Evolutionary conservation across 2,329 filamentous ascomycete species (phyloP).

Genomic region (Sordariomycetes sp.): DNA sequence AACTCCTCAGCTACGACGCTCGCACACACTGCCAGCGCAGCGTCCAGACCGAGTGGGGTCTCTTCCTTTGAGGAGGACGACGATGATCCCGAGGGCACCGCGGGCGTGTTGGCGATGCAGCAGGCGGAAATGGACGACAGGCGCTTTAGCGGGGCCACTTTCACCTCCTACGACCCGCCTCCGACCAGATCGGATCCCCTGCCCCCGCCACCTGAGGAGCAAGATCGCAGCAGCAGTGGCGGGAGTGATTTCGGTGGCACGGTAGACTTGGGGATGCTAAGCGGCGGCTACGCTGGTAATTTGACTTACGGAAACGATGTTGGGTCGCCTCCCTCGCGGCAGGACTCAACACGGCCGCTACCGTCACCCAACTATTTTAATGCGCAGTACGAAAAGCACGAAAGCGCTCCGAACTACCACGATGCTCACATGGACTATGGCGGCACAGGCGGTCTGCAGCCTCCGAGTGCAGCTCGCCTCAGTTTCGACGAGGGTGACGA

Average conservation of each 20-base stretch:
- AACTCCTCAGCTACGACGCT: slow-evolving; percentile 40
- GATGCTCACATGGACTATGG: slow-evolving; percentile 75
- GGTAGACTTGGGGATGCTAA: slow-evolving; percentile 67
- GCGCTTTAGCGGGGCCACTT: slow-evolving; percentile 24
- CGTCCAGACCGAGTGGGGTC: slow-evolving; percentile 3
- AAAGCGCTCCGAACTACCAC: slow-evolving; percentile 30
- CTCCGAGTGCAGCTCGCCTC: slow-evolving; percentile 62
- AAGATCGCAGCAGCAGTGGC: slow-evolving; percentile 52
- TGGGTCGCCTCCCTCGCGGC: slow-evolving; percentile 26
- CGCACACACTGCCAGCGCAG: slow-evolving; percentile 11
- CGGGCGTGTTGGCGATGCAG: slow-evolving; percentile 74
- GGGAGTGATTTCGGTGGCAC: slow-evolving; percentile 57
- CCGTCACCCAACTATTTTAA: slow-evolving; percentile 31
- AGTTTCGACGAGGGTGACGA: slow-evolving; percentile 96
- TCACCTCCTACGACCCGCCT: slow-evolving; percentile 20
- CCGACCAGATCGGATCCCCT: slow-evolving; percentile 24
- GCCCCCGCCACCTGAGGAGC: slow-evolving; percentile 40
- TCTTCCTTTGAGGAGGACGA: slow-evolving; percentile 46
- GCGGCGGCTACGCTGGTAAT: slow-evolving; percentile 57
- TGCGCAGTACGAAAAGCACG: slow-evolving; percentile 15
- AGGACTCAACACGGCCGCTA: slow-evolving; percentile 37
- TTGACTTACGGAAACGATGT: slow-evolving; percentile 40
- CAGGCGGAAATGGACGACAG: slow-evolving; percentile 74
- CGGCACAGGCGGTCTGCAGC: slow-evolving; percentile 80
- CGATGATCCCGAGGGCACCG: slow-evolving; percentile 80